Conservation (phyloP, 78 protist species). For the Anaeramoeba flamelloides region DNA sequence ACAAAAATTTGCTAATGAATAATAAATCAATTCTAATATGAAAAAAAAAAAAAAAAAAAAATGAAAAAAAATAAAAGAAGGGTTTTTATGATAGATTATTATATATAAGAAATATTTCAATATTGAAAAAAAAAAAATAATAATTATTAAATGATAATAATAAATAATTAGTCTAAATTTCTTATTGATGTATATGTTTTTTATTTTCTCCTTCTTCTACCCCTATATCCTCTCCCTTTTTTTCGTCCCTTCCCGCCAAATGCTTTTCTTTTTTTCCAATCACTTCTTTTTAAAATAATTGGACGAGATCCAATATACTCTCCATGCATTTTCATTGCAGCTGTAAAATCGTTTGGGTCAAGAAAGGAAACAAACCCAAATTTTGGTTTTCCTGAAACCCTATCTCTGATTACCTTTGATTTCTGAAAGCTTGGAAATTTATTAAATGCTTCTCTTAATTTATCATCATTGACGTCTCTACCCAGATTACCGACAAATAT, state of each 20-base stretch:
- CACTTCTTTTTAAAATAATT: neutral
- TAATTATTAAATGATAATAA: neutral
- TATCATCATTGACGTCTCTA: neutral
- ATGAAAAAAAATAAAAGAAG: too few species aligned
- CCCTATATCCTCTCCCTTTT: neutral
- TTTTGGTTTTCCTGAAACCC: neutral
- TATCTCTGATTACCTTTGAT: neutral
- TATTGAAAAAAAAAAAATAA: neutral
- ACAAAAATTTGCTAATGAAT: too few species aligned
- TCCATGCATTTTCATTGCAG: neutral
- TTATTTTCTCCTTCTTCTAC: neutral
- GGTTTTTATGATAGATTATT: neutral
- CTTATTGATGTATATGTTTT: neutral
- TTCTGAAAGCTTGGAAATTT: neutral
- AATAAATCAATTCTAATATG: too few species aligned
- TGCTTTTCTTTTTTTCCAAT: neutral
- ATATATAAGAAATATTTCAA: neutral
- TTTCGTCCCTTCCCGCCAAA: neutral
- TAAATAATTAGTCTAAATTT: neutral
- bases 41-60: too few species aligned
- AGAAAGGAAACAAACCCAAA: neutral
- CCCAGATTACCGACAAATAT: neutral
- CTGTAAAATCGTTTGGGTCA: neutral
- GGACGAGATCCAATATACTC: constrained; percentile 1
- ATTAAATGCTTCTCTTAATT: neutral